Evolutionary conservation across 352 stramenopile species (phyloP), one percentile per base, ranked within the genome.

Genomic region (Globisporangium parvum): DNA sequence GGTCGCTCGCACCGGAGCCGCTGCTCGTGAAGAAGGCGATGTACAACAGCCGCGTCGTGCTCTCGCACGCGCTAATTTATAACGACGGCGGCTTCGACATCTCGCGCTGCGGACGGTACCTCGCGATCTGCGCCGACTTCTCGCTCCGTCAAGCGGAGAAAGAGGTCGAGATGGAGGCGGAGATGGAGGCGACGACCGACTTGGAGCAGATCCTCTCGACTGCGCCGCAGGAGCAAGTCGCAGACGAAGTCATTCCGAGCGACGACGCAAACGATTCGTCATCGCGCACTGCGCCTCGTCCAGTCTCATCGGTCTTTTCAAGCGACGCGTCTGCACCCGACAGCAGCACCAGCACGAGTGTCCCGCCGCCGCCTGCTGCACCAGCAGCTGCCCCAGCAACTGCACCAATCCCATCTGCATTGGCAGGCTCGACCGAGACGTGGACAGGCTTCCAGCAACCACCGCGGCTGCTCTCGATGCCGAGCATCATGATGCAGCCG

Each of bases 1-100:
- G 84, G 84, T 73, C 84, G 6, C 53, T 89, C 23, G 80, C 84
- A 2, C 66, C 78, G 3, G 80, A 94, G 57, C 84, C 81, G 15
- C 60, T 88, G 12, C 57, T 88, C 40, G 77, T 71, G 37, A 90
- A 87, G 55, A 91, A 91, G 53, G 84, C 84, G 11, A 94, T 94
- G 84, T 77, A 87, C 53, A 90, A 91, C 58, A 88, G 81, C 26
- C 82, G 80, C 11, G 69, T 88, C 0, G 80, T 95, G 58, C 66
- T 98, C 44, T 92, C 87, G 1, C 86, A 97, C 55, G 92, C 96
- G 5, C 79, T 98, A 51, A 87, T 99, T 28, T 99, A 99, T 71
- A 98, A 98, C 63, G 95, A 98, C 67, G 95, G 96, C 49, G 96
- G 96, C 39, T 98, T 99, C 71, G 96, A 99, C 71, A 87, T 99